A percentile compares a stretch with the other conserved stretches of the same genome.
Conservation (phyloP, 139 green algal species). For the Trebouxia sp. region DNA sequence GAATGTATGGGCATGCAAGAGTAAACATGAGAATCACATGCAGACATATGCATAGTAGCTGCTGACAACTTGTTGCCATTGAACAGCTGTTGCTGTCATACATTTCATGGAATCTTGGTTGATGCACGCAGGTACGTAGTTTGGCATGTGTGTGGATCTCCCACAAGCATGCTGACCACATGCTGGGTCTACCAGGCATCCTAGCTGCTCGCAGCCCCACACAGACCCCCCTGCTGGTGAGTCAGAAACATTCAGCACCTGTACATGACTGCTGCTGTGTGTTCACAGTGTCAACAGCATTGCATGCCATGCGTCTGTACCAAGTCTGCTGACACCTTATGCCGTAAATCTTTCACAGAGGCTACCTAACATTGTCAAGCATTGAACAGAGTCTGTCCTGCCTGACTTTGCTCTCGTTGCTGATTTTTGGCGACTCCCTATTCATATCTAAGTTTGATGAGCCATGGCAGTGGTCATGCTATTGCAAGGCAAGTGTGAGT, state of each 20-base stretch:
- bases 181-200: conserved; percentile 63
- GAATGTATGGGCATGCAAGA: too few relatives aligned
- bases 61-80: too few relatives aligned
- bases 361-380: background rate
- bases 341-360: background rate
- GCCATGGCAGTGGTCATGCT: too few relatives aligned
- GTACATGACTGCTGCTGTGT: background rate
- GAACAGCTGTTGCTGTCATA: too few relatives aligned
- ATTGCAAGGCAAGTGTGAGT: too few relatives aligned
- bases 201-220: conserved; percentile 43
- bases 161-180: conserved; percentile 85
- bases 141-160: conserved; percentile 79
- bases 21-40: too few relatives aligned
- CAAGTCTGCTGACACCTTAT: background rate
- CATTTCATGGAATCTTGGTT: background rate
- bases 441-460: too few relatives aligned
- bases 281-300: background rate
- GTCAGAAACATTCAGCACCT: background rate
- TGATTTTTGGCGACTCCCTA: too few relatives aligned
- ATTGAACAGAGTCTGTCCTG: background rate
- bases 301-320: too few relatives aligned
- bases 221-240: conserved; percentile 56
- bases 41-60: too few relatives aligned
- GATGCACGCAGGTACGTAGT: conserved; percentile 41
- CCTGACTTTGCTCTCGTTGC: too few relatives aligned